Percentiles rank a stretch among this genome's conserved stretches.
Evolutionary conservation across 768 basidiomycete species (phyloP).

Genomic region (Naganishia antarctica): DNA sequence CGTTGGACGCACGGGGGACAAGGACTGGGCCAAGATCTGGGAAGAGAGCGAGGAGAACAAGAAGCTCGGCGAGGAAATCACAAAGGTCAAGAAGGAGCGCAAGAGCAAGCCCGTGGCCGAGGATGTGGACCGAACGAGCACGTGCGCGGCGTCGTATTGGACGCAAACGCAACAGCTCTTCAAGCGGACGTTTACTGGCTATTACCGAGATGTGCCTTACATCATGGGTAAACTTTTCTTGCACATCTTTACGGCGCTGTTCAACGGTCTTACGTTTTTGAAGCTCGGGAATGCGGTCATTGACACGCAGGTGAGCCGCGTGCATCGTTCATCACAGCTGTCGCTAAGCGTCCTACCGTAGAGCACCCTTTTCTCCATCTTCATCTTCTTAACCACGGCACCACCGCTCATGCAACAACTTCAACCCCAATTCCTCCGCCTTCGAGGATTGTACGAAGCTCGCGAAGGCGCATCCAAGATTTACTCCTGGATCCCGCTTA

Average conservation of each 20-base stretch:
- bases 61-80: constrained; percentile 50
- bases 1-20: constrained; percentile 44
- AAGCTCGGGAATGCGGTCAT: constrained; percentile 9
- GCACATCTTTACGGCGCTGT: constrained; percentile 31
- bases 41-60: constrained; percentile 59
- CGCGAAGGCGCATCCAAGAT: constrained; percentile 34
- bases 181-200: constrained; percentile 6
- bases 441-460: constrained; percentile 33
- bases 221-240: constrained; percentile 14
- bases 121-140: constrained; percentile 29
- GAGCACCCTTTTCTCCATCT: constrained; percentile 12
- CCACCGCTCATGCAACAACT: constrained; percentile 20
- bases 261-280: constrained; percentile 22
- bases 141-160: constrained; percentile 1
- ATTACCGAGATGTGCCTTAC: constrained; percentile 17
- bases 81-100: constrained; percentile 52
- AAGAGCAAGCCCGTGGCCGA: constrained; percentile 46
- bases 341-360: not conserved
- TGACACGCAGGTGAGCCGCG: constrained; percentile 1
- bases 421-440: constrained; percentile 33
- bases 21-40: constrained; percentile 82
- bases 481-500: constrained; percentile 26
- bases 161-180: constrained; percentile 9
- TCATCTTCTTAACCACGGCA: constrained; percentile 14
- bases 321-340: not conserved